Evolutionary conservation across 331 rosid species (phyloP).

Genomic region (Prunus yedoensis): DNA sequence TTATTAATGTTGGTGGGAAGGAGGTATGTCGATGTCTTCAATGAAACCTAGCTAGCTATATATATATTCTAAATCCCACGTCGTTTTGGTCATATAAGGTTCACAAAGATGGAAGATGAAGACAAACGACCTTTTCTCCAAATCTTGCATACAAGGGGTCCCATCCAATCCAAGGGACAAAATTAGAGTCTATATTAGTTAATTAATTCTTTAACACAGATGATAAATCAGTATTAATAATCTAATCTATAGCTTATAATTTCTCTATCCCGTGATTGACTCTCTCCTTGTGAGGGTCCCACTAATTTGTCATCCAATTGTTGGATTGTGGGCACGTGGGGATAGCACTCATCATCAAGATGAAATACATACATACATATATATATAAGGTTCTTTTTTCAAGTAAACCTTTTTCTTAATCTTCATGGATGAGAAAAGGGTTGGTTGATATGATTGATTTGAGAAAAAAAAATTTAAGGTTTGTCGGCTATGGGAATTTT

Average conservation of each 20-base stretch:
- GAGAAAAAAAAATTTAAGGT: conserved; percentile 18
- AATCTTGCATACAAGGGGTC: conserved; percentile 40
- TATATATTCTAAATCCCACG: background rate
- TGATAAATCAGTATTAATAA: conserved; percentile 5
- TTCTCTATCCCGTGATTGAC: conserved; percentile 64
- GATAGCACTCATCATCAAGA: conserved; percentile 30
- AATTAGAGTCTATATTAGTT: background rate
- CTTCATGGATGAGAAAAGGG: too few relatives aligned
- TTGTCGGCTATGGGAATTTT: conserved; percentile 38
- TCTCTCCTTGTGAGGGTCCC: conserved; percentile 25
- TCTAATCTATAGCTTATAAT: background rate
- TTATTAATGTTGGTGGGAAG: conserved; percentile 32
- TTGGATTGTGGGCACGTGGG: conserved; percentile 53
- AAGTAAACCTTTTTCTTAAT: too few relatives aligned
- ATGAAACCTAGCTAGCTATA: conserved; percentile 11
- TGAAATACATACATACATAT: background rate
- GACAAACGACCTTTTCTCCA: conserved; percentile 62
- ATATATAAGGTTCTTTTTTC: background rate
- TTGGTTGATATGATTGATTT: background rate
- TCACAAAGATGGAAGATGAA: conserved; percentile 26
- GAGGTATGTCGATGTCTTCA: conserved; percentile 36
- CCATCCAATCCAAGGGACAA: conserved; percentile 12
- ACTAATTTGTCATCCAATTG: conserved; percentile 17
- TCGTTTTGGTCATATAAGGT: conserved; percentile 43
- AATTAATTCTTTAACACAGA: background rate